These are phyloP conservation scores for Talaromyces sp. DNA, from an alignment of 2,329 filamentous ascomycete genomes.

Conservation along the genomic window DNA sequence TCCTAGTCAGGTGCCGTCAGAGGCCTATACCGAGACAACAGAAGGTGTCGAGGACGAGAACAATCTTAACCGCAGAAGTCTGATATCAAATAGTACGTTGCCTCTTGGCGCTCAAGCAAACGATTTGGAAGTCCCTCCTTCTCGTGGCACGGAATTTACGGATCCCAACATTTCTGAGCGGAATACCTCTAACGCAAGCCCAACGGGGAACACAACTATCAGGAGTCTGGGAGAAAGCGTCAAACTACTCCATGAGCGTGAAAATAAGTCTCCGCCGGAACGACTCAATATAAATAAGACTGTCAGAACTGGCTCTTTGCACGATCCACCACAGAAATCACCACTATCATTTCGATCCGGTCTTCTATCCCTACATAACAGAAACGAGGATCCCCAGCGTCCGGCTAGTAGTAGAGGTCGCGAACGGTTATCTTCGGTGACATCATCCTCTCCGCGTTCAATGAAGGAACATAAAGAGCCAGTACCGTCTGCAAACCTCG, in stretches of 20 bases:
- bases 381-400: conserved; percentile 46
- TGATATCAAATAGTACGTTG: conserved; percentile 51
- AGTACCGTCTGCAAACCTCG: conserved; percentile 40
- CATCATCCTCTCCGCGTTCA: conserved; percentile 69
- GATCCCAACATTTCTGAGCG: conserved; percentile 67
- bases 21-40: conserved; percentile 30
- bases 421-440: conserved; percentile 76
- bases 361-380: conserved; percentile 61
- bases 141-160: conserved; percentile 74
- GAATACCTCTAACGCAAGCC: conserved; percentile 68
- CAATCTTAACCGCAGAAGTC: conserved; percentile 54
- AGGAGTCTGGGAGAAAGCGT: conserved; percentile 71
- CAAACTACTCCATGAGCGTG: conserved; percentile 62
- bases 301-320: conserved; percentile 51
- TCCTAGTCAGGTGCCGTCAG: conserved; percentile 41
- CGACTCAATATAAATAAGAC: conserved; percentile 57
- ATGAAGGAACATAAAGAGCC: conserved; percentile 35
- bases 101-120: conserved; percentile 26
- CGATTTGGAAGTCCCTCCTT: conserved; percentile 59
- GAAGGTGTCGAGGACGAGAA: conserved; percentile 43
- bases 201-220: conserved; percentile 54
- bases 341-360: conserved; percentile 71
- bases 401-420: conserved; percentile 61
- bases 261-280: conserved; percentile 34
- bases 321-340: conserved; percentile 61